These are phyloP conservation scores for Pythium folliculosum DNA, from an alignment of 352 stramenopile genomes.

Conservation along the genomic window DNA sequence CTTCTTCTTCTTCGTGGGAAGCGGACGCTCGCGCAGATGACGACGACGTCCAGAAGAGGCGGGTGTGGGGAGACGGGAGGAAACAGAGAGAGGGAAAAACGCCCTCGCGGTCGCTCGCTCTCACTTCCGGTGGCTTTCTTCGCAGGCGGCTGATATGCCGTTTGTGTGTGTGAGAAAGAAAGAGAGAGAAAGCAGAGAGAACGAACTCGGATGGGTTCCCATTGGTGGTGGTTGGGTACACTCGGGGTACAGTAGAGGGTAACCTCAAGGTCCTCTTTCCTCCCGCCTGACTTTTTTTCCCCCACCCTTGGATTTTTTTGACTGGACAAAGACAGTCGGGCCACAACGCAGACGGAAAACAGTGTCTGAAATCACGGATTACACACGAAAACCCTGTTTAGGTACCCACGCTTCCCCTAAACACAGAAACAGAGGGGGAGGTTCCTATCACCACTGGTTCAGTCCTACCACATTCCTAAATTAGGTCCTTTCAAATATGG, in stretches of 20 bases:
- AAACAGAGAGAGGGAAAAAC: not conserved
- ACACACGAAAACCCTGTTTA: not conserved
- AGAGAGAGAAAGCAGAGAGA: not conserved
- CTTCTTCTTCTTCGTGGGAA: not conserved
- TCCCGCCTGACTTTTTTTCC: constrained; percentile 8
- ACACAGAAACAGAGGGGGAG: not conserved
- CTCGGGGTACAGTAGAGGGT: constrained; percentile 18
- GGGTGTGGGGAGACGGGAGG: not conserved
- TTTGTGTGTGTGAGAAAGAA: not conserved
- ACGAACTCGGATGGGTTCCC: not conserved
- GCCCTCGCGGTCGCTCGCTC: no score
- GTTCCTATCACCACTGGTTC: no score
- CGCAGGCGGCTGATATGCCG: no score
- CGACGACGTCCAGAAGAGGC: not conserved
- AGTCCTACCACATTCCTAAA: not conserved
- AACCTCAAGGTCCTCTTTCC: constrained; percentile 20
- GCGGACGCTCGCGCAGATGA: not conserved
- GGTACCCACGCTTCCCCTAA: not conserved
- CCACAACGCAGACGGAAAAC: not conserved
- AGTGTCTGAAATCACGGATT: not conserved
- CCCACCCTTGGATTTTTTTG: not conserved
- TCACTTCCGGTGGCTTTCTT: no score
- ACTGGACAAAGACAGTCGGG: not conserved
- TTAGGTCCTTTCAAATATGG: not conserved
- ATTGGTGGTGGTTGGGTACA: constrained; percentile 7